phyloP scores from a whole-genome alignment of 805 yeast species.

The Sugiyamaella boreocaroliniensis region DNA sequence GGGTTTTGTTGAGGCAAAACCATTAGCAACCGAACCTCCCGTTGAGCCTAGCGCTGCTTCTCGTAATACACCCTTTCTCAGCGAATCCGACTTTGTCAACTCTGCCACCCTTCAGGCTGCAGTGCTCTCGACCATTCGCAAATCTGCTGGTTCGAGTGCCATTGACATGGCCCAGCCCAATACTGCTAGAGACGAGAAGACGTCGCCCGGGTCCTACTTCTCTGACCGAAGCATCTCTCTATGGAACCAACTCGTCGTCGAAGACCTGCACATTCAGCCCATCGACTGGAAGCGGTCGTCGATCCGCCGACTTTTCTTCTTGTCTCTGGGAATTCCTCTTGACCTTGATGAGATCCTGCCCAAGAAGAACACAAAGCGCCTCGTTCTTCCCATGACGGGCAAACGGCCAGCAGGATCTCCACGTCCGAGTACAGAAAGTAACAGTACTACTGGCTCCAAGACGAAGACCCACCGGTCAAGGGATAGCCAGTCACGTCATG shows the following conservation, averaged over 20 bases:
- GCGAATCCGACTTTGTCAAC: conserved; percentile 17
- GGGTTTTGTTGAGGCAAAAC: background rate
- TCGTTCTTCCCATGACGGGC: conserved; percentile 19
- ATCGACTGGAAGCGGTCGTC: conserved; percentile 66
- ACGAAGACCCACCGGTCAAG: background rate
- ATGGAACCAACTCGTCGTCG: conserved; percentile 41
- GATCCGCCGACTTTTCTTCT: conserved; percentile 54
- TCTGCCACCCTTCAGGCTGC: conserved; percentile 19
- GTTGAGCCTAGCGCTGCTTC: background rate
- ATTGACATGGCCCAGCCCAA: background rate
- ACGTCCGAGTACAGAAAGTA: background rate
- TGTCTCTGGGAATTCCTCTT: conserved; percentile 66
- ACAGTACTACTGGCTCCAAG: background rate
- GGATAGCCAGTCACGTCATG: conserved; percentile 1
- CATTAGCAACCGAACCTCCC: conserved; percentile 1
- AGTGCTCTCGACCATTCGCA: conserved; percentile 7
- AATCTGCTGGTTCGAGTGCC: background rate
- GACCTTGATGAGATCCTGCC: conserved; percentile 54
- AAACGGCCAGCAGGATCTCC: background rate
- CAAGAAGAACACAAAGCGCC: conserved; percentile 20
- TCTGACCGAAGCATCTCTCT: conserved; percentile 27
- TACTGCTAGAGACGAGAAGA: background rate
- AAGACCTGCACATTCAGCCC: conserved; percentile 45
- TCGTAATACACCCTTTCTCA: conserved; percentile 3
- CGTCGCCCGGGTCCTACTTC: conserved; percentile 15